Percentiles rank a stretch among this genome's conserved stretches.
Evolutionary conservation across 768 basidiomycete genomes (phyloP).

Genomic region (Tephrocybe sp.): DNA sequence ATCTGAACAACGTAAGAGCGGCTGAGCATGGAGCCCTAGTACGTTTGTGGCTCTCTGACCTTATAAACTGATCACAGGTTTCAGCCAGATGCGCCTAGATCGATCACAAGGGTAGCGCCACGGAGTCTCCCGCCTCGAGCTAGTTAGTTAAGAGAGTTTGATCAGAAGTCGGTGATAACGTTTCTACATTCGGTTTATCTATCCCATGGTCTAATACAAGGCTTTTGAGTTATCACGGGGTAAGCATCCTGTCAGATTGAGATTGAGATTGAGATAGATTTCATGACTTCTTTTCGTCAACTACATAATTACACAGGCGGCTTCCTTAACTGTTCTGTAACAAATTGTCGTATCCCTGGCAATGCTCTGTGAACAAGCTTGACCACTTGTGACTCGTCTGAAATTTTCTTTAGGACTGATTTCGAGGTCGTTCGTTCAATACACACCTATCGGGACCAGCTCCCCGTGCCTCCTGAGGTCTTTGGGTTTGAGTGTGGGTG

Average conservation of each 20-base stretch:
- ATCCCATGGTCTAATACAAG: no score
- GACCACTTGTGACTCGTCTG: slow-evolving; percentile 74
- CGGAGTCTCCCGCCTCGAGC: no score
- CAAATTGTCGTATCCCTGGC: slow-evolving; percentile 60
- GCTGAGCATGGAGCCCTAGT: background rate
- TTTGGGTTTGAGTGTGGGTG: slow-evolving; percentile 38
- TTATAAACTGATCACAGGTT: no score
- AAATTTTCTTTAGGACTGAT: background rate
- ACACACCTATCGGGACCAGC: slow-evolving; percentile 61
- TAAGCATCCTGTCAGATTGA: no score
- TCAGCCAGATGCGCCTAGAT: no score
- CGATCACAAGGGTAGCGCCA: no score
- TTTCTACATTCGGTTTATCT: no score
- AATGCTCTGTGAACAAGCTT: slow-evolving; percentile 70
- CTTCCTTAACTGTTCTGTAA: slow-evolving; percentile 35
- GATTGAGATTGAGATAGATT: no score
- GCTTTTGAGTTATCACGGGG: no score
- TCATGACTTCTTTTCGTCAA: background rate
- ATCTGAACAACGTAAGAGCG: background rate
- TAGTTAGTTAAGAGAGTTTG: no score
- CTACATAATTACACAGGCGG: background rate
- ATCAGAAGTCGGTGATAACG: no score
- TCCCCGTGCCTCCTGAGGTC: slow-evolving; percentile 64
- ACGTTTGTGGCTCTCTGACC: no score
- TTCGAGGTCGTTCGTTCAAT: background rate